A percentile compares a stretch with the other conserved stretches of the same genome.
Evolutionary conservation across 1,284 basidiomycete species (phyloP).

Genomic region (Rhizoctonia solani): DNA sequence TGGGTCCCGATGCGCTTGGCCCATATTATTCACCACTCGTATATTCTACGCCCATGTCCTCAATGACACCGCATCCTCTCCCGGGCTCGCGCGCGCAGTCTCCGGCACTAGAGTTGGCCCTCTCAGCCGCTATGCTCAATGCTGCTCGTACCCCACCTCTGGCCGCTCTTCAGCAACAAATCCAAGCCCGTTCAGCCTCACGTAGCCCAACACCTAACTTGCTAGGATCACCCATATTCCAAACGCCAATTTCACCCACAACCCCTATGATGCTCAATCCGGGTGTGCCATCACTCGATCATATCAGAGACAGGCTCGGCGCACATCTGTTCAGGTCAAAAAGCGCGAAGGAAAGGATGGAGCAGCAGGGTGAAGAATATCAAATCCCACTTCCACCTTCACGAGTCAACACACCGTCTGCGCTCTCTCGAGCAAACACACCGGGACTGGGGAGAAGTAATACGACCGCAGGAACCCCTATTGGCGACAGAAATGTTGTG

Average conservation of each 20-base stretch:
- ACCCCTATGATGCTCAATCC: slow-evolving; percentile 9
- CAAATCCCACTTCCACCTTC: slow-evolving; percentile 25
- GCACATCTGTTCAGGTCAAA: slow-evolving; percentile 72
- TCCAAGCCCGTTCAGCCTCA: slow-evolving; percentile 2
- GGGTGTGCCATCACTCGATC: slow-evolving; percentile 63
- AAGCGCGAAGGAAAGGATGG: slow-evolving; percentile 66
- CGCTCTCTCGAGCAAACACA: slow-evolving; percentile 23
- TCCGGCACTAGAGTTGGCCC: slow-evolving; percentile 28
- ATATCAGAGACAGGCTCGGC: slow-evolving; percentile 50
- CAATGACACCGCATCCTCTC: background rate
- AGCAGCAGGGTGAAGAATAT: slow-evolving; percentile 7
- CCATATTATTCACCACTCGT: slow-evolving; percentile 13
- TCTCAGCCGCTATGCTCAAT: slow-evolving; percentile 16
- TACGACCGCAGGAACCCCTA: slow-evolving; percentile 60
- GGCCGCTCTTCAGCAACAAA: slow-evolving; percentile 47
- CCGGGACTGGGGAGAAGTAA: slow-evolving; percentile 56
- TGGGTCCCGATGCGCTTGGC: slow-evolving; percentile 1
- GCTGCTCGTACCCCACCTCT: slow-evolving; percentile 35
- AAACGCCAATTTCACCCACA: slow-evolving; percentile 17
- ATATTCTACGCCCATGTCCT: slow-evolving; percentile 1
- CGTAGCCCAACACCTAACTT: slow-evolving; percentile 28
- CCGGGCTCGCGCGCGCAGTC: slow-evolving; percentile 24
- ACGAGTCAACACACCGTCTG: slow-evolving; percentile 20
- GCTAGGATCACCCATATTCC: slow-evolving; percentile 25
- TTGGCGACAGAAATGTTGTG: slow-evolving; percentile 69